Base-by-base conservation (phyloP, 495 filamentous ascomycete species). In the Penicillium cosmopolitanum region DNA sequence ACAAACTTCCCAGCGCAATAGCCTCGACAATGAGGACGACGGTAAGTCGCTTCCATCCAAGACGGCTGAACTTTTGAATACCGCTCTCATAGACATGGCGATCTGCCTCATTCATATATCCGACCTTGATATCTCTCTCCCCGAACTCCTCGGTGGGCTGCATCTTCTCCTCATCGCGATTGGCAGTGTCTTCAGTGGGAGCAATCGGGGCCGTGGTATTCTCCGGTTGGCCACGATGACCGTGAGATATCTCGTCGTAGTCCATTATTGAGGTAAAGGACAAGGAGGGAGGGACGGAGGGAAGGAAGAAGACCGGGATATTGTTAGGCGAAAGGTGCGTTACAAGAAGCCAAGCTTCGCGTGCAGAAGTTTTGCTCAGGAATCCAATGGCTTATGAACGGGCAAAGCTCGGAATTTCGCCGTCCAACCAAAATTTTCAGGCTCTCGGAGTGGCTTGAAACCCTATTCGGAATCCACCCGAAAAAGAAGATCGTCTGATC, bases 1-100 rank as follows among this genome's bases (percentile, higher is more conserved):
- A 80, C 64, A 87, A 70, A 66, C 74, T 80, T 44, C 84, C 84
- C 12, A 86, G 78, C 12, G 84, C 81, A 52, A 87, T 84, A 38
- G 83, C 82, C 64, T 85, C 83, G 56, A 84, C 84, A 64, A 87
- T 84, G 36, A 87, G 75, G 42, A 66, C 56, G 56, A 67, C 59
- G 9, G 67, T 69, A 11, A 69, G 59, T 19, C 67, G 57, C 16
- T 51, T 51, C 50, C 50, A 51, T 9, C 50, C 50, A 18, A 51
- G 50, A 33, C 33, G 50, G 50, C 56, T 67, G 50, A 60, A 66
- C 40, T 67, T 66, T 10, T 48, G 23, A 33, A 56, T 44, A 33
- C 53, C 53, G 23, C 42, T 31, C 31, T 58, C 38, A 50, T 63
- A 54, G 28, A 57, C 47, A 4, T 57, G 38, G 8, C 63, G 59